Conservation (phyloP, 305 asterid species). For the Ruellia speciosa region DNA sequence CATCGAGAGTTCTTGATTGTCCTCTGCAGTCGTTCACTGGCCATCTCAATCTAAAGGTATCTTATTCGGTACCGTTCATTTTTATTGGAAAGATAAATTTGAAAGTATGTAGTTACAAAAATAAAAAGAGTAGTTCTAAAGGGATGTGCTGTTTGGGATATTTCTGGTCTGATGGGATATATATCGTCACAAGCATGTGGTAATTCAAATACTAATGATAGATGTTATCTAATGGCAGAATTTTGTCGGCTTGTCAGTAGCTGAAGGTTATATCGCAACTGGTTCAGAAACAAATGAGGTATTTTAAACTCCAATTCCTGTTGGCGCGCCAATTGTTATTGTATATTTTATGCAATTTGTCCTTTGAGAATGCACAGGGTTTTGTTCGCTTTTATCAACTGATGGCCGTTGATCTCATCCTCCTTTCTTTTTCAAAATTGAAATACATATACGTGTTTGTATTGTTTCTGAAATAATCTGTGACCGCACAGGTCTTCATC, state of each 20-base stretch:
- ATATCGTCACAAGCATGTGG: no score
- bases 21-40: slow-evolving; percentile 95
- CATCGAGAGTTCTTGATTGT: slow-evolving; percentile 65
- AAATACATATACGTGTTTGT: neutral
- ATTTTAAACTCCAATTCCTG: slow-evolving; percentile 4
- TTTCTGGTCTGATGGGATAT: no score
- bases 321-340: no score
- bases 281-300: slow-evolving; percentile 99
- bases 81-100: neutral
- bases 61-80: slow-evolving; percentile 3
- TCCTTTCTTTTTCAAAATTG: neutral
- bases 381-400: neutral
- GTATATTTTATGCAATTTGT: no score
- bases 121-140: no score
- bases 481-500: slow-evolving; percentile 47
- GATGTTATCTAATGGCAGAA: slow-evolving; percentile 49
- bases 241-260: slow-evolving; percentile 87
- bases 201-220: slow-evolving; percentile 13
- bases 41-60: slow-evolving; percentile 87
- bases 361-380: no score
- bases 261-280: slow-evolving; percentile 90
- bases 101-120: no score
- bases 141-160: no score
- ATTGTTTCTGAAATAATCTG: neutral
- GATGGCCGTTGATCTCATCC: neutral